A percentile compares a stretch with the other conserved stretches of the same genome.
Conservation (phyloP, 768 basidiomycete species). For the Dioszegia aurantiaca region DNA sequence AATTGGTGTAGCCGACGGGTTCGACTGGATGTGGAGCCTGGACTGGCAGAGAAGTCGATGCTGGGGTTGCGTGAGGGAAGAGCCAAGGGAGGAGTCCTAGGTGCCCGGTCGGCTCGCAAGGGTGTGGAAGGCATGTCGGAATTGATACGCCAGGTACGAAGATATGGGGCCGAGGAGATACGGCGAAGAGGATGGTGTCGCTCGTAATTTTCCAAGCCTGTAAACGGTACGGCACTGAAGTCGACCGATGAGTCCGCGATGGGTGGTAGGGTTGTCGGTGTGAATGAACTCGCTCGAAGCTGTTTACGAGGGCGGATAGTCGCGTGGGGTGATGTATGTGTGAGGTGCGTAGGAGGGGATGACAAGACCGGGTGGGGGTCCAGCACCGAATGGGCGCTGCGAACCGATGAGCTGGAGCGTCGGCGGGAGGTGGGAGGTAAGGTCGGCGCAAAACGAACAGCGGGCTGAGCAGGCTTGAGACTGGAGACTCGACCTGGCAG, state of each 20-base stretch:
- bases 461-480: not conserved
- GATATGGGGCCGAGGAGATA: not conserved
- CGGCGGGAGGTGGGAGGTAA: not conserved
- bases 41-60: slow-evolving; percentile 11
- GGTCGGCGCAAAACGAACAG: not conserved
- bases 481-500: not conserved
- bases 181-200: not conserved
- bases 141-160: not conserved
- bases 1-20: not conserved
- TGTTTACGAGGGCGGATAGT: not conserved
- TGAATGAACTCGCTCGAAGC: slow-evolving; percentile 1
- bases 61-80: not conserved
- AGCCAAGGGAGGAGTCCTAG: not conserved
- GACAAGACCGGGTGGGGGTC: slow-evolving; percentile 1
- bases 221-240: not conserved
- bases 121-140: slow-evolving; percentile 1
- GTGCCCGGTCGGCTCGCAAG: not conserved
- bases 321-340: not conserved
- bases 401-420: not conserved
- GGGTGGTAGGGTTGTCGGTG: not conserved
- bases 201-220: not conserved
- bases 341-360: not conserved
- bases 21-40: not conserved
- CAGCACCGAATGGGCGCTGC: not conserved
- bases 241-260: not conserved